Evolutionary conservation across 2,329 filamentous ascomycete genomes (phyloP), one percentile per base, ranked within the genome.

Genomic region (Emericellopsis atlantica): DNA sequence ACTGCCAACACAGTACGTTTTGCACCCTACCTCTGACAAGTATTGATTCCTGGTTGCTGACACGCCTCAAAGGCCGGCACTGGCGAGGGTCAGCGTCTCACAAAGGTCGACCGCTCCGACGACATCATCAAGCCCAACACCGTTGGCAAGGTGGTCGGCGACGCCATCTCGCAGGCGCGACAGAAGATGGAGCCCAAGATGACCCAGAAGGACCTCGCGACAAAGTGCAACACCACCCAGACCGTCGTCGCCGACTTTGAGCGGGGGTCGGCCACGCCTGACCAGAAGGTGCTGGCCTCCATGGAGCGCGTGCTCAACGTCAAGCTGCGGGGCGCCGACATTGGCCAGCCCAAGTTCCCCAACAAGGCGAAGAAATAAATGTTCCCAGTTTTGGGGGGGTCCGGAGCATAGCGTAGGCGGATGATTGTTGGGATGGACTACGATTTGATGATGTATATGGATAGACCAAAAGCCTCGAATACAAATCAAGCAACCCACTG

Each of bases 111-210:
- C 73, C 89, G 90, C 52, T 81, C 80, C 60, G 89, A 96, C 71
- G 92, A 95, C 61, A 95, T 95, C 67, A 82, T 96, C 66, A 95
- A 95, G 71, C 89, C 88, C 57, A 94, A 94, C 70, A 93, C 87
- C 37, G 72, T 95, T 44, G 87, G 88, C 59, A 72, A 74, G 55
- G 72, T 76, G 43, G 86, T 96, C 49, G 87, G 84, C 54, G 78
- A 85, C 50, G 84, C 82, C 49, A 95, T 96, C 67, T 74, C 79
- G 55, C 75, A 81, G 55, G 77, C 84, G 42, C 84, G 92, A 49
- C 79, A 79, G 58, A 78, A 82, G 59, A 81, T 86, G 60, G 84
- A 84, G 64, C 88, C 89, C 64, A 92, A 94, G 70, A 90, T 96
- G 86, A 93, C 89, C 43, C 92, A 96, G 67, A 93, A 93, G 64